Percentiles rank a stretch among this genome's conserved stretches.
phyloP scores from a whole-genome alignment of 352 stramenopile genomes.

The Achlya hypogyna region DNA sequence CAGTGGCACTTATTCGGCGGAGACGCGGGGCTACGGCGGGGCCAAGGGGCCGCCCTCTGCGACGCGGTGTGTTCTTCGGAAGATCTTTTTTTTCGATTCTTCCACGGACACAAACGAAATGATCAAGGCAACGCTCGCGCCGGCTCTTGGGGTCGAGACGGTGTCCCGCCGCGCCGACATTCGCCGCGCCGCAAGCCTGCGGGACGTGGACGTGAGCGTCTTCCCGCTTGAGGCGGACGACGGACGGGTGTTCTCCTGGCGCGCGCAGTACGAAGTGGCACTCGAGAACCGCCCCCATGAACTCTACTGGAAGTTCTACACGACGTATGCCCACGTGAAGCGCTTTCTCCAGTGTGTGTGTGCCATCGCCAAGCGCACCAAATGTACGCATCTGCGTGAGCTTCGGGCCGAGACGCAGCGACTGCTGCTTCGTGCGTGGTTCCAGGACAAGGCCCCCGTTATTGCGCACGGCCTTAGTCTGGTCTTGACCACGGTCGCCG shows the following conservation, averaged over 20 bases:
- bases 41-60: no score
- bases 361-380: constrained; percentile 36
- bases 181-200: constrained; percentile 40
- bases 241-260: constrained; percentile 25
- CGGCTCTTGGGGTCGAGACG: neutral
- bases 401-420: neutral
- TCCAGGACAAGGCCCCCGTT: constrained; percentile 39
- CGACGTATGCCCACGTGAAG: constrained; percentile 38
- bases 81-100: no score
- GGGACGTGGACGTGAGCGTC: constrained; percentile 30
- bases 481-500: constrained; percentile 33
- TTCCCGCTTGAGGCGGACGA: constrained; percentile 16
- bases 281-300: constrained; percentile 20
- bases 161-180: constrained; percentile 30
- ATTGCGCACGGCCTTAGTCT: constrained; percentile 39
- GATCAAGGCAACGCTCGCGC: neutral
- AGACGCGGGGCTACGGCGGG: no score
- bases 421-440: constrained; percentile 6
- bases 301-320: constrained; percentile 26
- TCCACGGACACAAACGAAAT: no score
- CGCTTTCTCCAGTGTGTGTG: constrained; percentile 32
- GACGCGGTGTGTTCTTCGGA: no score
- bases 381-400: neutral
- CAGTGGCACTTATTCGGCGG: no score
- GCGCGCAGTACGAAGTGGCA: constrained; percentile 23